Evolutionary conservation across 352 stramenopile species (phyloP).

Genomic region (Plasmopara viticola): DNA sequence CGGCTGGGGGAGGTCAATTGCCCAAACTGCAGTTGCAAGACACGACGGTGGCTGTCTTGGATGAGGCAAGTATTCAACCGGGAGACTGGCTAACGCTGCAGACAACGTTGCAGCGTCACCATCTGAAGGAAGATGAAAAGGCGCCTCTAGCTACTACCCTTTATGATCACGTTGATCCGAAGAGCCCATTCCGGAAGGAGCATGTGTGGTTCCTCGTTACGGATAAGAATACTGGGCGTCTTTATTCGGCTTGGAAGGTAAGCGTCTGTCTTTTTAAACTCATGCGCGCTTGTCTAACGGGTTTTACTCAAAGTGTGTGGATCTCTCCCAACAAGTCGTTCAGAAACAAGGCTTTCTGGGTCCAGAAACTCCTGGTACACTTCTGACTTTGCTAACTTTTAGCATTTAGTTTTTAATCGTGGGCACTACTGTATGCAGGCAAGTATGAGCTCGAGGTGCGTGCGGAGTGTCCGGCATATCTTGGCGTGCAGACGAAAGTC

Average conservation of each 20-base stretch:
- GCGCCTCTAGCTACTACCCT: conserved; percentile 57
- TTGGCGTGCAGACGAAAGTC: conserved; percentile 44
- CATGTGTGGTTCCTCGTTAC: conserved; percentile 66
- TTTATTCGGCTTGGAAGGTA: conserved; percentile 71
- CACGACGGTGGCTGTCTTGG: conserved; percentile 46
- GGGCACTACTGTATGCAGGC: conserved; percentile 20
- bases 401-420: conserved; percentile 1
- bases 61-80: conserved; percentile 64
- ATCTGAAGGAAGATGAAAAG: conserved; percentile 32
- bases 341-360: conserved; percentile 61
- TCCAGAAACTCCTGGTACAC: conserved; percentile 44
- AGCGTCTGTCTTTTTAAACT: background rate
- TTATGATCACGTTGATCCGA: conserved; percentile 63
- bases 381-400: background rate
- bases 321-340: conserved; percentile 42
- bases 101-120: conserved; percentile 41
- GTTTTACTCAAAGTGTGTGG: conserved; percentile 30
- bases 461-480: conserved; percentile 55
- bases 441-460: conserved; percentile 75
- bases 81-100: conserved; percentile 76
- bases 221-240: conserved; percentile 46
- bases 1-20: conserved; percentile 19
- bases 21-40: conserved; percentile 29
- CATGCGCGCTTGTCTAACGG: background rate
- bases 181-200: conserved; percentile 66